Evolutionary conservation across 2,329 filamentous ascomycete genomes (phyloP).

Genomic region (Fusarium continuum): DNA sequence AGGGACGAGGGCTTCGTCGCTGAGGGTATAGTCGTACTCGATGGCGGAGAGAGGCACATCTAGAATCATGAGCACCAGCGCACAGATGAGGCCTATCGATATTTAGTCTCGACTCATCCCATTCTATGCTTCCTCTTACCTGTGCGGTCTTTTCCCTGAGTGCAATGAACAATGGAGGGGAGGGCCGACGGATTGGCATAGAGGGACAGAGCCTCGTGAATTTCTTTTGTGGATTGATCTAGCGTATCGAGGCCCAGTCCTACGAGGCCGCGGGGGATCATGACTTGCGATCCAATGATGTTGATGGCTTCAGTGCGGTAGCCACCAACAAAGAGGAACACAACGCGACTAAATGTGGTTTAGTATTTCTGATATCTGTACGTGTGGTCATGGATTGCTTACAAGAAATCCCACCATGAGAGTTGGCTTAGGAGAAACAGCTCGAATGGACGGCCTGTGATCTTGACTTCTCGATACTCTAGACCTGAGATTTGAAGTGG

Average conservation of each 20-base stretch:
- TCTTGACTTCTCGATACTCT: conserved; percentile 72
- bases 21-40: conserved; percentile 76
- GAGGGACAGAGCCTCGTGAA: conserved; percentile 53
- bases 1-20: conserved; percentile 64
- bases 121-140: conserved; percentile 32
- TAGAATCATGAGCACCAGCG: conserved; percentile 73
- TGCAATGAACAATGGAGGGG: conserved; percentile 82
- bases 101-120: neutral
- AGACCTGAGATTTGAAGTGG: conserved; percentile 71
- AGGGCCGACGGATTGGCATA: conserved; percentile 54
- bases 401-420: conserved; percentile 73
- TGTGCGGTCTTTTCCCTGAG: conserved; percentile 84
- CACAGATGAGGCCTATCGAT: conserved; percentile 72
- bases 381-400: conserved; percentile 37
- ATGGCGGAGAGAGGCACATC: conserved; percentile 67
- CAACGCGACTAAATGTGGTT: conserved; percentile 52
- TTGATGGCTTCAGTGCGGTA: conserved; percentile 75
- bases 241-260: conserved; percentile 76
- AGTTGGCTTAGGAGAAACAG: conserved; percentile 72
- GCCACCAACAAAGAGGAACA: conserved; percentile 70
- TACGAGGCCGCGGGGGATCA: conserved; percentile 75
- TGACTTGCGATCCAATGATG: conserved; percentile 74
- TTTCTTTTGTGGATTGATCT: conserved; percentile 70
- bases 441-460: conserved; percentile 79
- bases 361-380: neutral